Conservation (phyloP, 495 filamentous ascomycete species). For the Aspergillus nidulans region DNA sequence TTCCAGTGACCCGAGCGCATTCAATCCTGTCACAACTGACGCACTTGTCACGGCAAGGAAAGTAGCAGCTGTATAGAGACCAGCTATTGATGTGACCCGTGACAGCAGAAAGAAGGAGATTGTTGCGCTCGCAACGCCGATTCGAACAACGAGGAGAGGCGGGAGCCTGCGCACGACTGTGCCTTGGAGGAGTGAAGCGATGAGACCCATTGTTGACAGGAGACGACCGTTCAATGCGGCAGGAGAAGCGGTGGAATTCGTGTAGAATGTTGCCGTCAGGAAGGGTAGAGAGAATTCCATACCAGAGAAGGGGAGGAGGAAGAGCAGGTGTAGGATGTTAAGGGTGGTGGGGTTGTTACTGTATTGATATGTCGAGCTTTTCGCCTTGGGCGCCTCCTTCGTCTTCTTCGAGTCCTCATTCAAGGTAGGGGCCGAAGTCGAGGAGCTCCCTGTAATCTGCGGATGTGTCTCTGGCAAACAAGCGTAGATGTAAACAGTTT, state of each 20-base stretch:
- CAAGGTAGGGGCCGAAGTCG: too few species aligned
- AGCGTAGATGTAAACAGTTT: conserved; percentile 85
- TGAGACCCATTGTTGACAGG: conserved; percentile 84
- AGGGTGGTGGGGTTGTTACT: conserved; percentile 82
- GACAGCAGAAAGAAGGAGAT: conserved; percentile 76
- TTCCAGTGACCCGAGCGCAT: conserved; percentile 86
- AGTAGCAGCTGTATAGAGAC: conserved; percentile 75
- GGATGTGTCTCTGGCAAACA: conserved; percentile 87
- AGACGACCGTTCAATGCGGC: conserved; percentile 78
- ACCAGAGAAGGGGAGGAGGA: conserved; percentile 94
- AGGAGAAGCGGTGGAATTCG: conserved; percentile 42
- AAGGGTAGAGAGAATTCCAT: conserved; percentile 95
- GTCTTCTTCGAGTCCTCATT: neutral
- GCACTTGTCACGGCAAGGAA: conserved; percentile 83
- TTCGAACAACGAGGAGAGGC: conserved; percentile 70
- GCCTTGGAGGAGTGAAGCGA: conserved; percentile 88
- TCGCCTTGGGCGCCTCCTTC: neutral
- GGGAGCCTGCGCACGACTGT: conserved; percentile 75
- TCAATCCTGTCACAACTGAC: conserved; percentile 91
- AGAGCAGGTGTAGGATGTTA: conserved; percentile 80
- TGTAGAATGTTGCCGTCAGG: conserved; percentile 91
- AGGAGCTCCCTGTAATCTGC: conserved; percentile 32
- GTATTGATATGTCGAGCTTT: conserved; percentile 24
- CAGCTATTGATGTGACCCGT: conserved; percentile 55
- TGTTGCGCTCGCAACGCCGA: conserved; percentile 73